Conservation (phyloP, 345 rosid genomes). For the Eucalyptus caleyi region DNA sequence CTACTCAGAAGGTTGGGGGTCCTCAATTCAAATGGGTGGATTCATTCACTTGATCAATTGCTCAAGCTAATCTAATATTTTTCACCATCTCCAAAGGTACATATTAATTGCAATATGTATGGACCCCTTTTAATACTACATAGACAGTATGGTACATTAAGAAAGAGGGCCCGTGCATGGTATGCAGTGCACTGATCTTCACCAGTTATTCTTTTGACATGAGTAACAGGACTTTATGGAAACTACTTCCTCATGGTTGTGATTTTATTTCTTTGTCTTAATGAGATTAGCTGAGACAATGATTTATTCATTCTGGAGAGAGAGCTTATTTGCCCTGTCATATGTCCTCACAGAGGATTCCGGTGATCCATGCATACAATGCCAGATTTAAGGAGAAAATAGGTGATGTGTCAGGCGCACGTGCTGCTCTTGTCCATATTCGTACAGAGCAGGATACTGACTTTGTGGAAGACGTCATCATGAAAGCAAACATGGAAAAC, state of each 20-base stretch:
- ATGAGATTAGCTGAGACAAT: background rate
- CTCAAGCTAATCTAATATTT: background rate
- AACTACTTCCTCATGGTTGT: background rate
- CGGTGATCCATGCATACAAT: constrained; percentile 52
- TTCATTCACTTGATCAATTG: background rate
- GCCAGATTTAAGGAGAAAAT: constrained; percentile 73
- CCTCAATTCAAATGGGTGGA: background rate
- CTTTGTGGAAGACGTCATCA: constrained; percentile 41
- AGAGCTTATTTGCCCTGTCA: background rate
- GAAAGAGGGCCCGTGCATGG: background rate
- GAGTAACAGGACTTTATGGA: background rate
- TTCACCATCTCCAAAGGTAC: background rate
- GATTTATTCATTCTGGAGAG: background rate
- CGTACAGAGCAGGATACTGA: constrained; percentile 31
- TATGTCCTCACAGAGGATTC: constrained; percentile 40
- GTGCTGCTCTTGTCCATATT: constrained; percentile 42
- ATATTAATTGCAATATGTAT: background rate
- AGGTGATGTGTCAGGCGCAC: constrained; percentile 50
- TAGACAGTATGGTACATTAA: background rate
- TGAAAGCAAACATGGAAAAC: constrained; percentile 91
- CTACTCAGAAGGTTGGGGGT: background rate
- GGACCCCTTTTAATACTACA: background rate
- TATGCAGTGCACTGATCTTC: background rate
- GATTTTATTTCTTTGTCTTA: background rate
- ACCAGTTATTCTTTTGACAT: background rate